Evolutionary conservation across 345 rosid species (phyloP).

Genomic region (Brassica rapa): DNA sequence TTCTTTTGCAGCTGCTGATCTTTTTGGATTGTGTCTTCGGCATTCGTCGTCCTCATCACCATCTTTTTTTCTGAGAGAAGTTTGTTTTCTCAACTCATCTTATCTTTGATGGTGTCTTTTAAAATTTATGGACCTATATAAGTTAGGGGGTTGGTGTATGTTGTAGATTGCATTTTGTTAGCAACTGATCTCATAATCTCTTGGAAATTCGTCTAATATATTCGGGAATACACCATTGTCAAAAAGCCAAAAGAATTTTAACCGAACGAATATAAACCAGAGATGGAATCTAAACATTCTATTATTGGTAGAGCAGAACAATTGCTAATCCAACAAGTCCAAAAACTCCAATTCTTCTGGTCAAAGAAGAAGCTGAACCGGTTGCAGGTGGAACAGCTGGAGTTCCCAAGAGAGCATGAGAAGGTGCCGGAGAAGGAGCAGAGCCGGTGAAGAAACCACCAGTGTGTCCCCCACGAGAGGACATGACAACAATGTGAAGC

Average conservation of each 20-base stretch:
- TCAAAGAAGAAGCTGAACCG: slow-evolving; percentile 23
- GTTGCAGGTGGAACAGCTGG: slow-evolving; percentile 33
- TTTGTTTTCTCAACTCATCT: slow-evolving; percentile 17
- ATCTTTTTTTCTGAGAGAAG: slow-evolving; percentile 9
- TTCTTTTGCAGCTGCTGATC: slow-evolving; percentile 30
- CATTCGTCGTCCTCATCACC: not conserved
- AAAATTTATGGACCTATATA: not conserved
- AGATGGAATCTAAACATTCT: not conserved
- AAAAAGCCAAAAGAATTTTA: not conserved
- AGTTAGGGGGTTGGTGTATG: slow-evolving; percentile 12
- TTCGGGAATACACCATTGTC: not conserved
- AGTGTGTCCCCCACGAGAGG: slow-evolving; percentile 29
- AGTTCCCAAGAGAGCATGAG: slow-evolving; percentile 5
- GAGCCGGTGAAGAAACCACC: slow-evolving; percentile 37
- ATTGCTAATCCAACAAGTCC: slow-evolving; percentile 28
- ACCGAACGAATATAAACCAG: slow-evolving; percentile 7
- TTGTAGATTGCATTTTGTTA: slow-evolving; percentile 25
- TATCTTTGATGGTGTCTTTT: not conserved
- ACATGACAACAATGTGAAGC: slow-evolving; percentile 36
- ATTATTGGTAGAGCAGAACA: not conserved
- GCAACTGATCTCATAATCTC: not conserved
- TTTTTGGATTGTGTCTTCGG: slow-evolving; percentile 5
- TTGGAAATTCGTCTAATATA: slow-evolving; percentile 12
- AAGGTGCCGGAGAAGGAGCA: slow-evolving; percentile 46
- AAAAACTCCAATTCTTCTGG: slow-evolving; percentile 4